phyloP scores from a whole-genome alignment of 768 basidiomycete species.

The Mycena rebaudengoi region DNA sequence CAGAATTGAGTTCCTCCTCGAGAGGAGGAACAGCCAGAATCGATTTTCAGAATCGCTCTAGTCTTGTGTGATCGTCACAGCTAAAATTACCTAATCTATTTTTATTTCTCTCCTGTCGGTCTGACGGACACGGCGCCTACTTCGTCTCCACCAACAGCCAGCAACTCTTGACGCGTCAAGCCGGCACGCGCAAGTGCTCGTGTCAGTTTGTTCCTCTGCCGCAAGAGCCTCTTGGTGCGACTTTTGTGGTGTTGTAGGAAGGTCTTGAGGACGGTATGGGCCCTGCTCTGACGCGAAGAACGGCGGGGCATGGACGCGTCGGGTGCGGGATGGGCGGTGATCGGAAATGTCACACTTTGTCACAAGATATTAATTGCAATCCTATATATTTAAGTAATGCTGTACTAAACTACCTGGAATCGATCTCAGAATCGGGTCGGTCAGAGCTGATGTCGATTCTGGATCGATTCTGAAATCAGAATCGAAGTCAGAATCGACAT shows the following conservation, averaged over 20 bases:
- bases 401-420: not conserved
- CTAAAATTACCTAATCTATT: no score
- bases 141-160: no score
- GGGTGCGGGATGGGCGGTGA: not conserved
- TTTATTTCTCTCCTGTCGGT: no score
- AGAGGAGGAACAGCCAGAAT: no score
- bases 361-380: not conserved
- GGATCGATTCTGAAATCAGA: not conserved
- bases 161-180: no score
- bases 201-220: not conserved
- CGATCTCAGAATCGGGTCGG: not conserved
- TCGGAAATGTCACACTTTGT: not conserved
- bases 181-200: not conserved
- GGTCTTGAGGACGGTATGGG: not conserved
- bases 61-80: no score
- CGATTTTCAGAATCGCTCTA: no score
- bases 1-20: no score
- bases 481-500: not conserved
- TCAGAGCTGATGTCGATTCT: constrained; percentile 3
- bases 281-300: not conserved
- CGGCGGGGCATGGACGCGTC: not conserved
- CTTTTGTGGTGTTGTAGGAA: not conserved
- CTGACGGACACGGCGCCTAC: no score
- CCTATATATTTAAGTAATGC: no score
- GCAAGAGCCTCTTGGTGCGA: not conserved